These are phyloP conservation scores for Candida sp. DNA, from an alignment of 1,139 yeast species.

Conservation along the genomic window DNA sequence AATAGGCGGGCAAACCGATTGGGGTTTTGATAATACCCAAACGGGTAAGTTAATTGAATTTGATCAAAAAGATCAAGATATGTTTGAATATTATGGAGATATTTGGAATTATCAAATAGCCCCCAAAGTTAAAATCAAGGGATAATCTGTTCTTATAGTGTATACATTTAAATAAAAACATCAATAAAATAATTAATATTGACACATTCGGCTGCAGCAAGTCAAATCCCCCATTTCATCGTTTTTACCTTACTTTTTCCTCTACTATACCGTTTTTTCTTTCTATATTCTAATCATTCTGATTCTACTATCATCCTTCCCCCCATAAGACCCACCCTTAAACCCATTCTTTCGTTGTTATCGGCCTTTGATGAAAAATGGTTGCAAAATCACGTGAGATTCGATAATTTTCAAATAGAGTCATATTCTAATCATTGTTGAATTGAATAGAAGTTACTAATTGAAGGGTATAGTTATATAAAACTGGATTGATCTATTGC, in stretches of 20 bases:
- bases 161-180: too few relatives aligned
- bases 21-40: conserved; percentile 21
- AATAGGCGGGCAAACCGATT: conserved; percentile 27
- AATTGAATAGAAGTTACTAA: too few relatives aligned
- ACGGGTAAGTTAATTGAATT: conserved; percentile 20
- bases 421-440: background rate
- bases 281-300: too few relatives aligned
- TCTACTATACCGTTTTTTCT: too few relatives aligned
- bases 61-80: conserved; percentile 14
- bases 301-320: too few relatives aligned
- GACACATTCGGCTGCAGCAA: too few relatives aligned
- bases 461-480: too few relatives aligned
- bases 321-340: too few relatives aligned
- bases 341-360: too few relatives aligned
- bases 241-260: too few relatives aligned
- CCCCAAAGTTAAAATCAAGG: background rate
- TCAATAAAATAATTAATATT: too few relatives aligned
- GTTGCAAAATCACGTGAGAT: background rate
- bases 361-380: background rate
- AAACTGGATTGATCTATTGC: background rate
- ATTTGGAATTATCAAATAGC: conserved; percentile 14
- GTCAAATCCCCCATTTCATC: too few relatives aligned
- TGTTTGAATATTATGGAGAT: conserved; percentile 25
- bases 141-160: background rate
- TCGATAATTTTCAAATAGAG: background rate